Evolutionary conservation across 2,329 filamentous ascomycete genomes (phyloP), one percentile per base, ranked within the genome.

Genomic region (Alternaria viburni): DNA sequence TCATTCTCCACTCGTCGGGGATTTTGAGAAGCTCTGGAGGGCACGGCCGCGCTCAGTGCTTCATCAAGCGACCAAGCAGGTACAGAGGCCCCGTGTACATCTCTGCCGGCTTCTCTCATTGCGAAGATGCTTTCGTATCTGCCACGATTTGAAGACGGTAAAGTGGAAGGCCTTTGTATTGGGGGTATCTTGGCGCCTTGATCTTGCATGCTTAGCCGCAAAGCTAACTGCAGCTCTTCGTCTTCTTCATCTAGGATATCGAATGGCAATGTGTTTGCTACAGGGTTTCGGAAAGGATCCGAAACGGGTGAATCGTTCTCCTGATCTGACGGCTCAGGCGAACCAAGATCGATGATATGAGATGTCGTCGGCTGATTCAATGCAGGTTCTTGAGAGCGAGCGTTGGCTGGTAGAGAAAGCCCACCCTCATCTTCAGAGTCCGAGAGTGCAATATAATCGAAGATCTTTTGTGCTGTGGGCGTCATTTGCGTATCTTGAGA

Each of bases 121-220:
- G 60, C 52, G 10, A 65, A 59, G 2, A 58, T 58, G 41, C 51
- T 30, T 11, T 56, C 61, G 9, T 56, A 60, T 8, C 26, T 54
- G 11, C 57, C 46, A 9, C 23, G 32, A 15, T 17, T 56, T 19
- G 43, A 17, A 17, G 56, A 30, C 13, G 26, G 30, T 8, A 45
- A 36, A 9, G 19, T 4, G 23, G 49, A 52, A 36, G 30, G 1
- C 21, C 30, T 15, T n/a, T 52, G 30, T 41, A 21, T 19, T 30
- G 30, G 6, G 30, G 19, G 19, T 0, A 36, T 25, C 30, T 11
- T 15, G 17, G 17, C 13, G 11, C 25, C 17, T 23, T 50, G 43
- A 12, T 61, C 59, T 41, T 57, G 61, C 57, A 68, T 49, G 44
- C 69, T 69, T 8, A 69, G 49, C 26, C 56, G 61, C 32, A 68